Evolutionary conservation across 139 green algal genomes (phyloP), one percentile per base, ranked within the genome.

Genomic region (Micractinium sp.): DNA sequence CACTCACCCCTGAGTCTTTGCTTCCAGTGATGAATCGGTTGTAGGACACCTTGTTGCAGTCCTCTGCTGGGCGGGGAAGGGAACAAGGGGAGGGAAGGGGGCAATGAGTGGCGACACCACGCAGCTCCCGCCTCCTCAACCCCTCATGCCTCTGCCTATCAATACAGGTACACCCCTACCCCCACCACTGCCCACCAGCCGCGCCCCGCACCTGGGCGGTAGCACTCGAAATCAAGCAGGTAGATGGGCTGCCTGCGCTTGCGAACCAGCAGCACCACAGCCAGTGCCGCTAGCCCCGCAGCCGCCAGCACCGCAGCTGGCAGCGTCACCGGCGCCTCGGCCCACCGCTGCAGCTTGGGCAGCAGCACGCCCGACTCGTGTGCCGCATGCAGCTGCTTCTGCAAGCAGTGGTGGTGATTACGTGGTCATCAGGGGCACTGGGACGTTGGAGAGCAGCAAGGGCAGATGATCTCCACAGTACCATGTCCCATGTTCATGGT

Each of bases 221-320:
- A 97, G 90, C 92, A 96, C 61, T 91, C 92, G 90, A 97, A 97
- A 71, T 99, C 96, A 19, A 99, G 89, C 41, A 98, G 90, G 83
- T 96, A 97, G 15, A 96, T 90, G 18, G 84, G 69, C 16, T 39
- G 41, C 69, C 12, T n/a, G 84, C 84, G 39, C 18, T 61, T 60
- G 69, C 29, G 47, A 36, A 67, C 36, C 69, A 39, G 56, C 78
- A 35, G 41, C 82, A 61, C 9, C 82, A 63, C 82, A 36, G n/a
- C 7, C 63, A 78, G 61, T 69, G 20, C 41, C 39, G 41, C 69
- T 41, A 77, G 61, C 69, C 19, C 39, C 0, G 31, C 84, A 31
- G 31, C 39, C 41, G 73, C 61, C 69, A 88, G 69, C 29, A 41
- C 61, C 0, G 29, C 20, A 19, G 39, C 69, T 1, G 67, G 67